Percentiles rank a stretch among this genome's conserved stretches.
These are phyloP conservation scores for Schizochytrium sp. DNA, from an alignment of 108 stramenopile genomes.

Conservation along the genomic window DNA sequence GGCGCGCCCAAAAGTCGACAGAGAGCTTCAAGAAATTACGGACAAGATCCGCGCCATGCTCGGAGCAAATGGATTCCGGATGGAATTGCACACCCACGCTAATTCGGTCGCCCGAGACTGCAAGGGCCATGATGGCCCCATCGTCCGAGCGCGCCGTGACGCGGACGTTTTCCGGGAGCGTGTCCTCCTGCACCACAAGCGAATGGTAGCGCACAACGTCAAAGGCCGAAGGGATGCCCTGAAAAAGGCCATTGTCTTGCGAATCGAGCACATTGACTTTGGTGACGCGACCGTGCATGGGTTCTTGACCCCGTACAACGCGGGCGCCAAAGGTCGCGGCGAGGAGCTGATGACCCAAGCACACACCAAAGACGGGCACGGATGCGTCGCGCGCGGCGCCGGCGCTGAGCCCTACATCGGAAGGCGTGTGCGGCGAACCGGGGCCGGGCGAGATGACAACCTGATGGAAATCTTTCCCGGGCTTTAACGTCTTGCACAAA, in stretches of 20 bases:
- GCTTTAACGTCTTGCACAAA: neutral
- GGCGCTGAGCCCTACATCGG: constrained; percentile 46
- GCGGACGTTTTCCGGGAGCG: neutral
- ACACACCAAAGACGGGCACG: constrained; percentile 46
- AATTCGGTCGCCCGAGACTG: constrained; percentile 27
- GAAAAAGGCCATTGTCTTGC: constrained; percentile 19
- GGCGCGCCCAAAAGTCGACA: neutral
- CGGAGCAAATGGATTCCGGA: constrained; percentile 45
- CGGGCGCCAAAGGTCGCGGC: constrained; percentile 13
- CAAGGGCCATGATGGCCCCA: constrained; percentile 38
- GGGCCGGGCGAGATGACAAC: constrained; percentile 45
- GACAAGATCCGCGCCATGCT: neutral
- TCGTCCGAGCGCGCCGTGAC: constrained; percentile 37
- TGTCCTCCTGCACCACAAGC: constrained; percentile 29
- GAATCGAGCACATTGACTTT: constrained; percentile 22
- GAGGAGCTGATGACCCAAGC: constrained; percentile 47
- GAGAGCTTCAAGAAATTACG: constrained; percentile 3
- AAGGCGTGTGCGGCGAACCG: constrained; percentile 24
- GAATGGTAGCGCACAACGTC: constrained; percentile 48
- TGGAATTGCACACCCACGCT: constrained; percentile 46
- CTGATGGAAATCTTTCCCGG: constrained; percentile 22
- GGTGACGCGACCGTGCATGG: constrained; percentile 46
- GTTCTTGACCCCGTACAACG: constrained; percentile 18
- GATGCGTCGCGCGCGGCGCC: neutral
- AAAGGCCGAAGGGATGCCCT: constrained; percentile 28